A percentile compares a stretch with the other conserved stretches of the same genome.
These are phyloP conservation scores for Withania somnifera DNA, from an alignment of 305 asterid species.

Conservation along the genomic window DNA sequence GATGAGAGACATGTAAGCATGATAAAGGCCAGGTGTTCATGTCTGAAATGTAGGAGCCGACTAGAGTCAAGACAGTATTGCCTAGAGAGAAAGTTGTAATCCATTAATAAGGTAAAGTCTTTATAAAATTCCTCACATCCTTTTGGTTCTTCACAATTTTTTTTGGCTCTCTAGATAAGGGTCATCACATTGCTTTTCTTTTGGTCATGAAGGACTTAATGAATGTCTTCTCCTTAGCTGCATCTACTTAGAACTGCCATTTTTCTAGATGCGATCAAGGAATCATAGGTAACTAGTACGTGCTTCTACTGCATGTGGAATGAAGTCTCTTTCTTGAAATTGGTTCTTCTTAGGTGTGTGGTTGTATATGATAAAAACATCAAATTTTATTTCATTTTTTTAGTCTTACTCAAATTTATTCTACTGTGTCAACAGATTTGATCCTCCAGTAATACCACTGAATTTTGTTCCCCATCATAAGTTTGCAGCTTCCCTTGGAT, in stretches of 20 bases:
- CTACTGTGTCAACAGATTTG: slow-evolving; percentile 38
- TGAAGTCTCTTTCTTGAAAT: background rate
- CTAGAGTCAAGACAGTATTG: background rate
- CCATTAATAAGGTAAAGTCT: background rate
- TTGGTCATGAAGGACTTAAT: background rate
- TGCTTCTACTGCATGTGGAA: background rate
- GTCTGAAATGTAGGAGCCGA: background rate
- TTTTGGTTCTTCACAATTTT: background rate
- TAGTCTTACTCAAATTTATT: background rate
- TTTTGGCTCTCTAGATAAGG: background rate
- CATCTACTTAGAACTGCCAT: background rate
- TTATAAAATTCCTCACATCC: background rate
- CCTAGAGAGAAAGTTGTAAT: background rate
- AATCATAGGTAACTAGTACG: background rate
- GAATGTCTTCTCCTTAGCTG: background rate
- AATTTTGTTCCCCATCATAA: slow-evolving; percentile 70
- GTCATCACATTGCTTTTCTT: background rate
- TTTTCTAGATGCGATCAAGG: background rate
- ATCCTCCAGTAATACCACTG: slow-evolving; percentile 72
- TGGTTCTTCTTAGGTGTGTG: background rate
- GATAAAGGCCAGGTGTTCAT: background rate
- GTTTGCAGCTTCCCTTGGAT: slow-evolving; percentile 48
- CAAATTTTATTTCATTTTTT: background rate
- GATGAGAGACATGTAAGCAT: background rate
- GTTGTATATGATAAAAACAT: background rate